These are phyloP conservation scores for Apostasia shenzhenica DNA, from an alignment of 106 monocot species.

Conservation along the genomic window DNA sequence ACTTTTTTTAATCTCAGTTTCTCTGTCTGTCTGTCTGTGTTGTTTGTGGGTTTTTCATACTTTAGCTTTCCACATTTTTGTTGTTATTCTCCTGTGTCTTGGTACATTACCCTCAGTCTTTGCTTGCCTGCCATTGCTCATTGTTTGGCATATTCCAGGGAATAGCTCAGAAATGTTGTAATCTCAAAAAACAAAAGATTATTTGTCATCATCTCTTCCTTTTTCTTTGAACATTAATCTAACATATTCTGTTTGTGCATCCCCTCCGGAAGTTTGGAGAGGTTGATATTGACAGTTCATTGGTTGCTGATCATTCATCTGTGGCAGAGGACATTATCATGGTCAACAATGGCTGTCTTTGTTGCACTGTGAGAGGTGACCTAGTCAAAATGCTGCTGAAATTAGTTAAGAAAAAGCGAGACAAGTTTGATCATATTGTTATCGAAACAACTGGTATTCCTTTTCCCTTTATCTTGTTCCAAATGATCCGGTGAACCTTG, in stretches of 20 bases:
- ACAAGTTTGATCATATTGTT: conserved; percentile 90
- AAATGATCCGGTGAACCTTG: background rate
- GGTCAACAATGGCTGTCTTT: conserved; percentile 95
- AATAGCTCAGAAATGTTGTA: too few relatives aligned
- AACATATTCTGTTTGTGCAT: background rate
- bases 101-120: background rate
- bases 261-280: conserved; percentile 71
- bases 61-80: background rate
- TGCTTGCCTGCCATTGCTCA: background rate
- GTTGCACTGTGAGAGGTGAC: conserved; percentile 93
- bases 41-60: background rate
- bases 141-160: background rate
- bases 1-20: too few relatives aligned
- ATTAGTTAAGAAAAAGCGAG: conserved; percentile 68
- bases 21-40: background rate
- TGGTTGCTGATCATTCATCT: conserved; percentile 84
- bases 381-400: conserved; percentile 91
- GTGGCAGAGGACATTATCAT: conserved; percentile 89
- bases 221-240: background rate
- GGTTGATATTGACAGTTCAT: conserved; percentile 89
- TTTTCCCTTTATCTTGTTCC: background rate
- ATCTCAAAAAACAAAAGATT: too few relatives aligned
- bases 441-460: conserved; percentile 88
- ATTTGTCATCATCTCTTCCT: background rate
- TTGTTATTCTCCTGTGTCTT: background rate